Percentiles rank a stretch among this genome's conserved stretches.
phyloP scores from a whole-genome alignment of 2,329 filamentous ascomycete genomes.

The Ophiocordyceps camponoti-saundersi region DNA sequence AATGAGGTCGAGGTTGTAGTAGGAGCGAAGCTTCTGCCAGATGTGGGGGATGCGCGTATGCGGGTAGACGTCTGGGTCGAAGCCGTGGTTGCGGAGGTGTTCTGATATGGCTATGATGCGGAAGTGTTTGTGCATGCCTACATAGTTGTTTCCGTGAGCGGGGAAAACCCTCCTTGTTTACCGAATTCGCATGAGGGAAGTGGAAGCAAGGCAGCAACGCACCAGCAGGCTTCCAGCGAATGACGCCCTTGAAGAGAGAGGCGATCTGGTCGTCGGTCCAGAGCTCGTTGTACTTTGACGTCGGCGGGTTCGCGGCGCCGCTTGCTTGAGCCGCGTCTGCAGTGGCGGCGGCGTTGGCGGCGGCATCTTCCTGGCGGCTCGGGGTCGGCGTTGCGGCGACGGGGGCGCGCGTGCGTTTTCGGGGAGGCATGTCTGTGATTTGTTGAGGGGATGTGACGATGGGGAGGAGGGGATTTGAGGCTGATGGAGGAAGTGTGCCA shows the following conservation, averaged over 20 bases:
- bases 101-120: conserved; percentile 77
- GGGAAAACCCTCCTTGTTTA: not conserved
- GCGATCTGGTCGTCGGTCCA: conserved; percentile 97
- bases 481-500: no score
- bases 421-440: not conserved
- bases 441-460: not conserved
- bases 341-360: not conserved
- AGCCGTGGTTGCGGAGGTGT: conserved; percentile 63
- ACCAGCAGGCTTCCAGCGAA: conserved; percentile 95
- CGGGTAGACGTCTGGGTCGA: conserved; percentile 48
- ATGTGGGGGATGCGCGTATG: conserved; percentile 86
- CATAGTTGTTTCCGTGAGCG: not conserved
- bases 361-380: not conserved
- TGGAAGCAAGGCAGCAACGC: conserved; percentile 5
- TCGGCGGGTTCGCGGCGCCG: not conserved
- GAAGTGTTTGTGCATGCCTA: conserved; percentile 87
- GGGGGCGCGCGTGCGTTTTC: not conserved
- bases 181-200: not conserved
- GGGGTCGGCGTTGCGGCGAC: not conserved
- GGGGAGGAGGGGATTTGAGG: not conserved
- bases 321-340: not conserved
- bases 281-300: conserved; percentile 36
- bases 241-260: conserved; percentile 80
- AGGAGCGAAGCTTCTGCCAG: conserved; percentile 68
- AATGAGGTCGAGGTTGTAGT: conserved; percentile 74